phyloP scores from a whole-genome alignment of 106 monocot genomes.

The Alisma plantagoaquatica region DNA sequence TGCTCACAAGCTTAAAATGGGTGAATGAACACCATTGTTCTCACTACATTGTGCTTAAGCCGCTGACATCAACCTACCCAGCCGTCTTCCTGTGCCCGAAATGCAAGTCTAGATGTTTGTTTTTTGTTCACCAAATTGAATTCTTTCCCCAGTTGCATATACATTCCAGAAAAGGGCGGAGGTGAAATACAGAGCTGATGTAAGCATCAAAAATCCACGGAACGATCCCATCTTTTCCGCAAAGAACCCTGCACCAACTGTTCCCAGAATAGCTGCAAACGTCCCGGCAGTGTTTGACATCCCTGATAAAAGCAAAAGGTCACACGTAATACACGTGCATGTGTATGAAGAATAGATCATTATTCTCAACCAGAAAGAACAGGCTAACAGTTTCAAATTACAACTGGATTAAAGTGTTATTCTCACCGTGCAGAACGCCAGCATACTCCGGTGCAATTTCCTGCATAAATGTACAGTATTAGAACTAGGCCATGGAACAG shows the following conservation, averaged over 20 bases:
- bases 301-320: slow-evolving; percentile 28
- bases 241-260: slow-evolving; percentile 88
- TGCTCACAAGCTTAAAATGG: no score
- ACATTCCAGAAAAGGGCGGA: slow-evolving; percentile 68
- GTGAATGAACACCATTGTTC: no score
- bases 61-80: no score
- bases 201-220: slow-evolving; percentile 80
- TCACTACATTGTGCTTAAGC: no score
- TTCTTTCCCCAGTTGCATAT: slow-evolving; percentile 65
- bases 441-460: slow-evolving; percentile 90
- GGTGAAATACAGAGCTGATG: slow-evolving; percentile 57
- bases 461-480: slow-evolving; percentile 15
- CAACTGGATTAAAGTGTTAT: background rate
- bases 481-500: slow-evolving; percentile 1
- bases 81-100: no score
- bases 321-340: no score
- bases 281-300: slow-evolving; percentile 96
- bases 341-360: no score
- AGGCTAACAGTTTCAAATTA: no score
- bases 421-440: slow-evolving; percentile 73
- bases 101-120: no score
- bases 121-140: slow-evolving; percentile 38
- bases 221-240: slow-evolving; percentile 89
- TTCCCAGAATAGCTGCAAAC: slow-evolving; percentile 75
- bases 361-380: no score